A percentile compares a stretch with the other conserved stretches of the same genome.
Evolutionary conservation across 768 basidiomycete genomes (phyloP).

Genomic region (Lactifluus rugatus): DNA sequence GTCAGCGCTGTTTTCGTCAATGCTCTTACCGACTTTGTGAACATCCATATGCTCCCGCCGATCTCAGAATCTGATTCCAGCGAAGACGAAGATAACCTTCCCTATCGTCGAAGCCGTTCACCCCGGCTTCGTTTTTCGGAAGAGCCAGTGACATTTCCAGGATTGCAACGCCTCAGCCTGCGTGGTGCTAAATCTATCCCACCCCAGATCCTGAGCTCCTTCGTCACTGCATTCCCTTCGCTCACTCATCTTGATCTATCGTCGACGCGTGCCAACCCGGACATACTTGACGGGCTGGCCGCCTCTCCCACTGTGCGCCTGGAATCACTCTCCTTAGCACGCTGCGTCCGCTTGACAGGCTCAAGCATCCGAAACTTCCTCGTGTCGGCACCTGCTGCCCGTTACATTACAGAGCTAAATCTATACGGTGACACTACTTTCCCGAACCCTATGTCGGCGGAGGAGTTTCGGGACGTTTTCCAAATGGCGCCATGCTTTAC

Average conservation of each 20-base stretch:
- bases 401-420: constrained; percentile 63
- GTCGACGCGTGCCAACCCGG: constrained; percentile 70
- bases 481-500: constrained; percentile 70
- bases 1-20: constrained; percentile 85
- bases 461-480: constrained; percentile 61
- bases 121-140: constrained; percentile 32
- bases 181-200: constrained; percentile 75
- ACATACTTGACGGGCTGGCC: constrained; percentile 61
- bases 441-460: constrained; percentile 54
- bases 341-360: constrained; percentile 78
- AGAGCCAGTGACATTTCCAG: constrained; percentile 54
- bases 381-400: constrained; percentile 52
- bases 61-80: constrained; percentile 38
- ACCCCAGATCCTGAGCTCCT: constrained; percentile 55
- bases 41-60: constrained; percentile 43
- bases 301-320: constrained; percentile 57
- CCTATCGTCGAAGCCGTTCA: constrained; percentile 23
- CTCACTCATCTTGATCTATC: constrained; percentile 51
- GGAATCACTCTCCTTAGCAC: constrained; percentile 70
- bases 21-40: constrained; percentile 76
- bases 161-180: constrained; percentile 67
- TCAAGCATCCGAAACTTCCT: constrained; percentile 69
- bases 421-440: constrained; percentile 87
- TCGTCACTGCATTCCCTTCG: constrained; percentile 73
- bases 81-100: constrained; percentile 27